A percentile compares a stretch with the other conserved stretches of the same genome.
Evolutionary conservation across 2,329 filamentous ascomycete species (phyloP).

Genomic region (Ceratocystis cacaofunesta): DNA sequence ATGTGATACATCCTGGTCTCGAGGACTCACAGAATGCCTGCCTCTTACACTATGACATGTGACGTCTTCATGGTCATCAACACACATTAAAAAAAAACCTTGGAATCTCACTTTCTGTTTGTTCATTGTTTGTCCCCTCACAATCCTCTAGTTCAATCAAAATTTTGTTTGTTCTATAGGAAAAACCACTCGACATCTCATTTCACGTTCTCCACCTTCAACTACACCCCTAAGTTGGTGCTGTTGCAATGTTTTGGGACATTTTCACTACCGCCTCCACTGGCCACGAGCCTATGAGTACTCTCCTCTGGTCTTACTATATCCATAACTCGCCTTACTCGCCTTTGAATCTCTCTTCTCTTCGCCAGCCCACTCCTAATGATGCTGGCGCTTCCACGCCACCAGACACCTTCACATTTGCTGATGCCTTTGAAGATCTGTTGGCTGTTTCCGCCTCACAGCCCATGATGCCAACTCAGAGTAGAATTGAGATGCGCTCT

Average conservation of each 20-base stretch:
- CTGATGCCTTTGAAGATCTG: conserved; percentile 44
- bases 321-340: conserved; percentile 28
- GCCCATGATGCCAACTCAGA: conserved; percentile 28
- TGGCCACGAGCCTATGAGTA: conserved; percentile 6
- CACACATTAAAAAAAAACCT: too few relatives aligned
- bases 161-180: not conserved
- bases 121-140: too few relatives aligned
- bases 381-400: conserved; percentile 29
- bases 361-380: conserved; percentile 34
- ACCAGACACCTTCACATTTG: conserved; percentile 33
- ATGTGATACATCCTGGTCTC: too few relatives aligned
- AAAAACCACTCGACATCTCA: not conserved
- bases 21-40: too few relatives aligned
- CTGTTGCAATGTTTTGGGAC: conserved; percentile 14
- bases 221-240: not conserved
- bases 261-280: conserved; percentile 9
- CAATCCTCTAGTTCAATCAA: not conserved
- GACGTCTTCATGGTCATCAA: too few relatives aligned
- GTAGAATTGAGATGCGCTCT: conserved; percentile 25
- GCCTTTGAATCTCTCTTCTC: conserved; percentile 30
- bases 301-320: conserved; percentile 14
- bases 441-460: conserved; percentile 32
- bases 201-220: not conserved
- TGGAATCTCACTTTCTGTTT: too few relatives aligned
- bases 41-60: too few relatives aligned